phyloP scores from a whole-genome alignment of 2,329 filamentous ascomycete species.

The Claviceps capensis region DNA sequence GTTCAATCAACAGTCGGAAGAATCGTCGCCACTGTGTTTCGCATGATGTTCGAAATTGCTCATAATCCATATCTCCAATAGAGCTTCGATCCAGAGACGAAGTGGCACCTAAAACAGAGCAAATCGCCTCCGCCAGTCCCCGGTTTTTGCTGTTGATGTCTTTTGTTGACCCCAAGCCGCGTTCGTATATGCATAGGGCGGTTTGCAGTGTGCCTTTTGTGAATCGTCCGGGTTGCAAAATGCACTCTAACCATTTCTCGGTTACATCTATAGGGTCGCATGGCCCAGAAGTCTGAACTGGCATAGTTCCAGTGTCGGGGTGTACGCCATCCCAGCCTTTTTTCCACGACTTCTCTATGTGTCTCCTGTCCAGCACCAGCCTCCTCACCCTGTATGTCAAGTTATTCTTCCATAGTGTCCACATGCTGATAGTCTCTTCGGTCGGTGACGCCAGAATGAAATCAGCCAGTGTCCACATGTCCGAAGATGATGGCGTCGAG shows the following conservation, averaged over 20 bases:
- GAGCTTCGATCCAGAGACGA: slow-evolving; percentile 49
- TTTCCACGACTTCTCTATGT: slow-evolving; percentile 47
- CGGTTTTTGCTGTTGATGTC: slow-evolving; percentile 29
- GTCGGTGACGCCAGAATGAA: slow-evolving; percentile 48
- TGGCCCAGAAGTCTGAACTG: slow-evolving; percentile 43
- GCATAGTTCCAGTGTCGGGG: slow-evolving; percentile 41
- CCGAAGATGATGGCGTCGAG: slow-evolving; percentile 54
- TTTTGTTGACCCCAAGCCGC: slow-evolving; percentile 31
- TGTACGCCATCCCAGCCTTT: slow-evolving; percentile 58
- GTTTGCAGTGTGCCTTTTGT: slow-evolving; percentile 69
- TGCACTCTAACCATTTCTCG: slow-evolving; percentile 75
- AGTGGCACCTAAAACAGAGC: slow-evolving; percentile 55
- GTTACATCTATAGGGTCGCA: slow-evolving; percentile 56
- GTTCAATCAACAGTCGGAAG: slow-evolving; percentile 70
- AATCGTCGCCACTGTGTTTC: slow-evolving; percentile 83
- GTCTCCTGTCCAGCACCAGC: slow-evolving; percentile 57
- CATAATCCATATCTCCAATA: slow-evolving; percentile 57
- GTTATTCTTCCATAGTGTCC: slow-evolving; percentile 78
- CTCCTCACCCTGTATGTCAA: slow-evolving; percentile 62
- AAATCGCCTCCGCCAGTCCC: slow-evolving; percentile 63
- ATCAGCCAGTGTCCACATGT: slow-evolving; percentile 68
- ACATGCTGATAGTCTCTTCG: slow-evolving; percentile 47
- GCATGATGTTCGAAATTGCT: slow-evolving; percentile 57
- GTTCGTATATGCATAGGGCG: slow-evolving; percentile 68
- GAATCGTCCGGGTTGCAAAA: slow-evolving; percentile 75